Percentiles rank a stretch among this genome's conserved stretches.
Evolutionary conservation across 1,284 basidiomycete genomes (phyloP).

Genomic region (Grifola frondosa): DNA sequence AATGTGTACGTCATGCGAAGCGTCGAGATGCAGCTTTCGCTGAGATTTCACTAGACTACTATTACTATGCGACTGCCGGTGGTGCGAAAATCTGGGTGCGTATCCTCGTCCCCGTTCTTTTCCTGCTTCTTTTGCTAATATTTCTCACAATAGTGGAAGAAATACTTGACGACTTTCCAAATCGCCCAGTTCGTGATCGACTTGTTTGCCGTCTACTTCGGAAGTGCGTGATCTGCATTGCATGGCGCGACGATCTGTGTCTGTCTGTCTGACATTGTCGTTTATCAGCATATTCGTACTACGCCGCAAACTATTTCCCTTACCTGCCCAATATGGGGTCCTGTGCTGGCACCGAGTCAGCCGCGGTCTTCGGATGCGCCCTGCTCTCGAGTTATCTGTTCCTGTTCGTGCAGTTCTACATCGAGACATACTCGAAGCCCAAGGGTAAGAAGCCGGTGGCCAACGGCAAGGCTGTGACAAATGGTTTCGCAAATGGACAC

Average conservation of each 20-base stretch:
- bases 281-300: slow-evolving; percentile 78
- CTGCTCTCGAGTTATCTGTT: slow-evolving; percentile 88
- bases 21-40: neutral
- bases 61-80: slow-evolving; percentile 95
- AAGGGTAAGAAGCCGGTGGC: slow-evolving; percentile 38
- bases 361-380: slow-evolving; percentile 87
- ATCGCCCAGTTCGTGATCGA: slow-evolving; percentile 95
- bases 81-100: slow-evolving; percentile 93
- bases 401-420: slow-evolving; percentile 90
- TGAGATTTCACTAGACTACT: slow-evolving; percentile 76
- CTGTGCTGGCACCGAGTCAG: slow-evolving; percentile 87
- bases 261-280: slow-evolving; percentile 18
- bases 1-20: slow-evolving; percentile 80
- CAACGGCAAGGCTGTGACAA: slow-evolving; percentile 40
- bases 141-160: slow-evolving; percentile 83
- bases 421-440: slow-evolving; percentile 79
- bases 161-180: slow-evolving; percentile 93
- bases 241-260: slow-evolving; percentile 7
- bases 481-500: slow-evolving; percentile 35
- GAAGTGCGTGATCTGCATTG: slow-evolving; percentile 62
- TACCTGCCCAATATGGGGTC: slow-evolving; percentile 70
- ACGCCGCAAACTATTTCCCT: slow-evolving; percentile 63
- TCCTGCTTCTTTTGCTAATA: slow-evolving; percentile 1
- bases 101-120: neutral
- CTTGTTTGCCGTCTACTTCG: slow-evolving; percentile 87